These are phyloP conservation scores for Sordaria brevicollis DNA, from an alignment of 495 filamentous ascomycete genomes.

Conservation along the genomic window DNA sequence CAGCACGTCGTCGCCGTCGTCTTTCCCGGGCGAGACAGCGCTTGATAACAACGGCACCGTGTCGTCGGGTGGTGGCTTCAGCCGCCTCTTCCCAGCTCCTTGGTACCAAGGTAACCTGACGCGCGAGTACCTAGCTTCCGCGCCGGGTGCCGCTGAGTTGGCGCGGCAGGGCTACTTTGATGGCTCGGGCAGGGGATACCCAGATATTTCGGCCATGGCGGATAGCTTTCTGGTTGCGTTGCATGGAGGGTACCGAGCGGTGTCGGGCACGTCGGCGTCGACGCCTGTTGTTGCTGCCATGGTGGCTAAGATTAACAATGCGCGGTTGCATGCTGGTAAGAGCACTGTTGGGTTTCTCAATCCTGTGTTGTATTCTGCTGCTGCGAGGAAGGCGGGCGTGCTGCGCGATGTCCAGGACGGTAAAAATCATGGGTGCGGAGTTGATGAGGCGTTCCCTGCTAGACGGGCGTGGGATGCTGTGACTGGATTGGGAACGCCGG, in stretches of 20 bases:
- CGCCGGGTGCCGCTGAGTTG: not conserved
- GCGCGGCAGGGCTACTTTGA: not conserved
- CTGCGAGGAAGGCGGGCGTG: conserved; percentile 22
- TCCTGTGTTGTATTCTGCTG: conserved; percentile 33
- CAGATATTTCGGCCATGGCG: conserved; percentile 5
- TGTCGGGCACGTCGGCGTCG: conserved; percentile 9
- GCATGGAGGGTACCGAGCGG: conserved; percentile 1
- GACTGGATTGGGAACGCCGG: conserved; percentile 44
- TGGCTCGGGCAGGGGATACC: conserved; percentile 5
- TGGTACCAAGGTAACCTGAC: conserved; percentile 21
- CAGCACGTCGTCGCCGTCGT: conserved; percentile 23
- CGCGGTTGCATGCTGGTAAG: conserved; percentile 37
- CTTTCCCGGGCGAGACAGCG: conserved; percentile 8
- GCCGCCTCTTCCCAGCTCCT: conserved; percentile 30
- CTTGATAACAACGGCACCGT: no score
- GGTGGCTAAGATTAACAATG: conserved; percentile 33
- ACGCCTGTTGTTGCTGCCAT: conserved; percentile 3
- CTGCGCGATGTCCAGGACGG: conserved; percentile 42
- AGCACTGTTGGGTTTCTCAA: conserved; percentile 42
- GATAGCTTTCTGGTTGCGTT: conserved; percentile 2
- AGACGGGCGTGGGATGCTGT: conserved; percentile 44
- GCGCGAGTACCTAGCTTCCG: not conserved
- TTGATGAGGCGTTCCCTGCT: conserved; percentile 36
- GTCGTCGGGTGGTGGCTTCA: conserved; percentile 38
- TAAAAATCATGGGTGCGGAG: conserved; percentile 36